Base-by-base conservation (phyloP, 768 basidiomycete genomes). In the Bullera alba region DNA sequence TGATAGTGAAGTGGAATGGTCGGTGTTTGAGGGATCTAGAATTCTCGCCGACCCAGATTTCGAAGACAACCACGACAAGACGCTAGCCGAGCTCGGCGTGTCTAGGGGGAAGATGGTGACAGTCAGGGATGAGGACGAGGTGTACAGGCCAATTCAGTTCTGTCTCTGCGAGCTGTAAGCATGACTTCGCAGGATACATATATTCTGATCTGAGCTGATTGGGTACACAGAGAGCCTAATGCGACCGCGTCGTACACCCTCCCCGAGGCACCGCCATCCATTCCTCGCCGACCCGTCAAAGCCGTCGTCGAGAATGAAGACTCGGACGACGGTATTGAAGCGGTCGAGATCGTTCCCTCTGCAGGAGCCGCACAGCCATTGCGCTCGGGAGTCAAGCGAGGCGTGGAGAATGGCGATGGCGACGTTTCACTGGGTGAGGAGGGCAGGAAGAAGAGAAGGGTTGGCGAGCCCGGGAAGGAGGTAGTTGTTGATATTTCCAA, bases 41-140 rank as follows among this genome's bases (percentile, higher is more conserved):
- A 73, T 99, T 38, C 74, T 99, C 48, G 85, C 82, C 56, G 95
- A 97, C 63, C 88, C 89, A 5, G 93, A 97, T 65, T 93, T 86
- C 79, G 85, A 88, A 39, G 92, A 96, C 61, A 96, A 96, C 61
- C 67, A 80, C 53, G 83, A 80, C 2, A 78, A 84, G 54, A 89
- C 87, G 41, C 69, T 99, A 58, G 85, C 82, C 57, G 86, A 87
- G 58, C 65, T 97, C 48, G 85, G 80, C 41, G 81, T 93, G 27
- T 81, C 79, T 0, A 75, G 83, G 48, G 90, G 92, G 35, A 91
- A 84, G 74, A 93, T 95, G 75, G 65, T 97, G 64, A 82, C 83
- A 4, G 84, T 96, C 28, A 83, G 83, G 3, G 91, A 96, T 69
- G 91, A 95, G 61, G 87, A 92, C 26, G 86, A 80, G 4, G 83